phyloP scores from a whole-genome alignment of 2,329 filamentous ascomycete genomes.

The Alternaria novae-zelandiae region DNA sequence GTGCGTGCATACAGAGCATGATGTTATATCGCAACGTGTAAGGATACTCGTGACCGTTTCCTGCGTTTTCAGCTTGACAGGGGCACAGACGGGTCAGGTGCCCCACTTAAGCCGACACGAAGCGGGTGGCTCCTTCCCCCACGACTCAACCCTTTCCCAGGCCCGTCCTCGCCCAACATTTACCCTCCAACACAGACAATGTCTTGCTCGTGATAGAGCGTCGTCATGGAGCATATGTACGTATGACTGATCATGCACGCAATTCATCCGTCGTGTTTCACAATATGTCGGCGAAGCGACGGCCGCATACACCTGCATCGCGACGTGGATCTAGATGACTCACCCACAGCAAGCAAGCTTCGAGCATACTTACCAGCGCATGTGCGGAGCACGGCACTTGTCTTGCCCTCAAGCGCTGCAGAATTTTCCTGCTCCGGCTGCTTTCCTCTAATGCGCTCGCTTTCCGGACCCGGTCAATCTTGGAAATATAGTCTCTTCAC shows the following conservation, averaged over 20 bases:
- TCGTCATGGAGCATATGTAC: slow-evolving; percentile 18
- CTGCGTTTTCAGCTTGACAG: slow-evolving; percentile 42
- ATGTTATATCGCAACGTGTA: slow-evolving; percentile 20
- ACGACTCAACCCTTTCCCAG: slow-evolving; percentile 2
- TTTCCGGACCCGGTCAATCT: slow-evolving; percentile 1
- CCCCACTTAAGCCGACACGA: slow-evolving; percentile 30
- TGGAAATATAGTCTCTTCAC: slow-evolving; percentile 14
- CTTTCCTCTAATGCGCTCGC: not conserved
- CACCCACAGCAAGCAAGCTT: slow-evolving; percentile 29
- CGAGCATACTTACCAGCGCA: not conserved
- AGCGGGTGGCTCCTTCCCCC: slow-evolving; percentile 13
- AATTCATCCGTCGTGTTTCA: slow-evolving; percentile 38
- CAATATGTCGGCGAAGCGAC: slow-evolving; percentile 29
- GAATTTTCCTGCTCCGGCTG: slow-evolving; percentile 1
- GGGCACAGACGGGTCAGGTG: slow-evolving; percentile 23
- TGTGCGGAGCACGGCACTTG: slow-evolving; percentile 18
- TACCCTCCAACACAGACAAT: not conserved
- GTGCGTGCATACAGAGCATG: slow-evolving; percentile 39
- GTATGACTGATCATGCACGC: slow-evolving; percentile 28
- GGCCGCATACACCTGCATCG: slow-evolving; percentile 28
- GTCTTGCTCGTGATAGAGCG: slow-evolving; percentile 1
- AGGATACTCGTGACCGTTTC: slow-evolving; percentile 19
- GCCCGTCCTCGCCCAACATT: slow-evolving; percentile 3
- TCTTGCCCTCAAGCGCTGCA: slow-evolving; percentile 12
- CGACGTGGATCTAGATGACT: slow-evolving; percentile 45